Evolutionary conservation across 2,329 filamentous ascomycete species (phyloP), one percentile per base, ranked within the genome.

Genomic region (Phialemoniopsis sp.): DNA sequence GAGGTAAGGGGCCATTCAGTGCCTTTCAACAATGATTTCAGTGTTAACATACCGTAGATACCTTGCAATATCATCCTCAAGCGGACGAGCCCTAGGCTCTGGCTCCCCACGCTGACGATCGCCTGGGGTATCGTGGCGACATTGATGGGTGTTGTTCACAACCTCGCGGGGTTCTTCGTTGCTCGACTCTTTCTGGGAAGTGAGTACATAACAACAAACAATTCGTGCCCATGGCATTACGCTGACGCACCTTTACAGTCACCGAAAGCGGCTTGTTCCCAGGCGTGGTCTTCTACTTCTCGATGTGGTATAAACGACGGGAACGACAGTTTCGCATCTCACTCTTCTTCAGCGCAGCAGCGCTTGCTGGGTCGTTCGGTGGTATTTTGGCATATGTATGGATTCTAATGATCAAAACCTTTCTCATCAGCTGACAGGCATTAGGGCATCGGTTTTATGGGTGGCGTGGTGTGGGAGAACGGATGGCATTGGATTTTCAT

Each of bases 11-110:
- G n/a, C n/a, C n/a, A n/a, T n/a, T n/a, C n/a, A n/a, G n/a, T n/a
- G n/a, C n/a, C 13, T 19, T 10, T 13, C 3, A 6, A 31, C 38
- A 18, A 10, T 0, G 3, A 7, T 8, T 1, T 4, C 42, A 52
- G 13, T 6, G 21, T 6, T 10, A 26, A 26, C 21, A 56, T 3
- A 12, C 4, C 5, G 10, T 9, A 73, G 70, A 67, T 82, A 6
- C 78, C 78, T 0, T 81, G 76, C 50, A 82, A 82, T 46, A 76
- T 82, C 45, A 60, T 81, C 9, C 66, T 82, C 14, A 83, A 82
- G 49, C 63, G 70, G 1, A 82, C 78, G 0, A 80, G 73, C 1
- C 78, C 78, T 0, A 57, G 64, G 4, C 55, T 77, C 16, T 80
- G 74, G 76, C 58, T 80, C 0, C 76, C 76, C 0, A 75, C 75